Percentiles rank a stretch among this genome's conserved stretches.
phyloP scores from a whole-genome alignment of 352 stramenopile species.

The Pythium biforme region DNA sequence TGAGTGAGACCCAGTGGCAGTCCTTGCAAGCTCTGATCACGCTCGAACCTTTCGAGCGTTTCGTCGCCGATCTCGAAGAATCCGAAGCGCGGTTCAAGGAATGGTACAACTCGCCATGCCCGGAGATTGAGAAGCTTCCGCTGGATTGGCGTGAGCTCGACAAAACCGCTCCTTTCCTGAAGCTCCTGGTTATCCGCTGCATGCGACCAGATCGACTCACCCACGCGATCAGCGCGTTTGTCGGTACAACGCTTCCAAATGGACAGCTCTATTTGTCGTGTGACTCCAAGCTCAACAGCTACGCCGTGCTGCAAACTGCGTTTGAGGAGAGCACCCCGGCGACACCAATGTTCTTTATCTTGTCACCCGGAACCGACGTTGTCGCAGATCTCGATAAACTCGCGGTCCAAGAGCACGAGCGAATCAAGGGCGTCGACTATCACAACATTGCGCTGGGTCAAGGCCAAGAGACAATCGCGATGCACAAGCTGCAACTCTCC shows the following conservation, averaged over 20 bases:
- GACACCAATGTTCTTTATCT: constrained; percentile 98
- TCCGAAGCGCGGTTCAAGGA: constrained; percentile 89
- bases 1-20: constrained; percentile 85
- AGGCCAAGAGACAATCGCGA: constrained; percentile 91
- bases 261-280: constrained; percentile 82
- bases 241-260: constrained; percentile 73
- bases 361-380: constrained; percentile 96
- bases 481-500: constrained; percentile 82
- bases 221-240: constrained; percentile 93
- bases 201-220: constrained; percentile 93
- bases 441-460: constrained; percentile 95
- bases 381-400: constrained; percentile 95
- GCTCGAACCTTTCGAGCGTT: constrained; percentile 84
- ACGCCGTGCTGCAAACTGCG: constrained; percentile 92
- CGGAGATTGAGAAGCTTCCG: constrained; percentile 89
- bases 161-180: constrained; percentile 87
- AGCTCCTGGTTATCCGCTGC: constrained; percentile 93
- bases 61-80: constrained; percentile 86
- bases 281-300: constrained; percentile 92
- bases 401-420: constrained; percentile 88
- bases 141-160: constrained; percentile 92
- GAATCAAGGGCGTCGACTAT: constrained; percentile 94
- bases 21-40: constrained; percentile 71
- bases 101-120: constrained; percentile 88
- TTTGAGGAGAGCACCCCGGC: constrained; percentile 92